Percentiles rank a stretch among this genome's conserved stretches.
phyloP scores from a whole-genome alignment of 257 asterid genomes.

The Petunia axillaris region DNA sequence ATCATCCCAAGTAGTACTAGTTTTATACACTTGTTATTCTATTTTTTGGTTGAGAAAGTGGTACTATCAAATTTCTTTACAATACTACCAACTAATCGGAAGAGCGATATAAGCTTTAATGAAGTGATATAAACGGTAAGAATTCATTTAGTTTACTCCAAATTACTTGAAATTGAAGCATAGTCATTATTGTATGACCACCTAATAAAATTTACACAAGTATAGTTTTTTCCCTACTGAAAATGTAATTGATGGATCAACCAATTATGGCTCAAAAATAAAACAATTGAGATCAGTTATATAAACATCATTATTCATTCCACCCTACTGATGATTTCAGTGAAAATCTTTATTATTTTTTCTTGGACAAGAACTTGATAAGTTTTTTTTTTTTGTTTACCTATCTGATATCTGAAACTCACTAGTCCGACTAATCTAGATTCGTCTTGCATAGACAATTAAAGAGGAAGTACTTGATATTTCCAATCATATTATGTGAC shows the following conservation, averaged over 20 bases:
- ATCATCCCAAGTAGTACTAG: slow-evolving; percentile 15
- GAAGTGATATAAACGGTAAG: no score
- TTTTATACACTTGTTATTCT: not conserved
- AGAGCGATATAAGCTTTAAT: no score
- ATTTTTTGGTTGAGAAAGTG: not conserved
- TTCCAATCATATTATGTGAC: slow-evolving; percentile 7
- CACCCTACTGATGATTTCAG: not conserved
- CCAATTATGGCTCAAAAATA: not conserved
- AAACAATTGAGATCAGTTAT: not conserved
- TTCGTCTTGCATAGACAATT: no score
- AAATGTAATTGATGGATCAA: not conserved
- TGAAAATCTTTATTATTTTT: not conserved
- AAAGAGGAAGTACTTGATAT: not conserved
- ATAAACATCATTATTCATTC: not conserved
- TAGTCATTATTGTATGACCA: not conserved
- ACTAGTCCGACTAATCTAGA: no score
- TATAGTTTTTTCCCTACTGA: not conserved
- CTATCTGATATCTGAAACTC: no score
- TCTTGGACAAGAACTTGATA: no score
- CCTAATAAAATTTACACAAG: not conserved
- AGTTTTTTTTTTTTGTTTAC: no score
- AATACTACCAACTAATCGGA: no score
- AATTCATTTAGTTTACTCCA: no score
- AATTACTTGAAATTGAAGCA: no score
- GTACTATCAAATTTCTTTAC: no score